phyloP scores from a whole-genome alignment of 768 basidiomycete species.

The Pleurotus salmoneostramineus region DNA sequence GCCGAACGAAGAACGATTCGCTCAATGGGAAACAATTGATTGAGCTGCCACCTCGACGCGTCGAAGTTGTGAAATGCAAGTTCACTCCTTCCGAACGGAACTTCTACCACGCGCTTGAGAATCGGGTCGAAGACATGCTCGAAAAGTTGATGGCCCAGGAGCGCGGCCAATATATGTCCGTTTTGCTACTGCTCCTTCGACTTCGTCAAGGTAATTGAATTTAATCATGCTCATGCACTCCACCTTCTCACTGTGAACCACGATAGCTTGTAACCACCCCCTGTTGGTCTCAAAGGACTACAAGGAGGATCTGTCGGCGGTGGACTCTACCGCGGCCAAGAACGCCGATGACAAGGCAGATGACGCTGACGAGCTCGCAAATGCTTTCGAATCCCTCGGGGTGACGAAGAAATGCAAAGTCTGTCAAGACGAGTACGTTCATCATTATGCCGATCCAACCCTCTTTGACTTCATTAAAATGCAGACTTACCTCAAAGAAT shows the following conservation, averaged over 20 bases:
- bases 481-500: constrained; percentile 2
- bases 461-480: neutral
- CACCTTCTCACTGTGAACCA: neutral
- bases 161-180: constrained; percentile 59
- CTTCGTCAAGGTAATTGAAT: constrained; percentile 74
- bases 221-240: neutral
- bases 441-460: neutral
- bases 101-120: constrained; percentile 76
- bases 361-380: constrained; percentile 72
- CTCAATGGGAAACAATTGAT: constrained; percentile 82
- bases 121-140: constrained; percentile 60
- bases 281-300: constrained; percentile 76
- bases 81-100: constrained; percentile 75
- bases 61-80: constrained; percentile 69
- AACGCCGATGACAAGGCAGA: constrained; percentile 49
- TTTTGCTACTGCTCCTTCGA: constrained; percentile 69
- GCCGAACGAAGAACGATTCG: constrained; percentile 72
- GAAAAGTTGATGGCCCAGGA: constrained; percentile 59
- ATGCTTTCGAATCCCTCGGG: constrained; percentile 65
- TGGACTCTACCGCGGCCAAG: constrained; percentile 59
- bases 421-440: constrained; percentile 65
- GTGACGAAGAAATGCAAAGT: constrained; percentile 75
- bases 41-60: constrained; percentile 68
- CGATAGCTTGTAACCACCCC: constrained; percentile 86
- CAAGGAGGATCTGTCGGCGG: constrained; percentile 67